phyloP scores from a whole-genome alignment of 768 basidiomycete genomes.

The Kwoniella europaea region DNA sequence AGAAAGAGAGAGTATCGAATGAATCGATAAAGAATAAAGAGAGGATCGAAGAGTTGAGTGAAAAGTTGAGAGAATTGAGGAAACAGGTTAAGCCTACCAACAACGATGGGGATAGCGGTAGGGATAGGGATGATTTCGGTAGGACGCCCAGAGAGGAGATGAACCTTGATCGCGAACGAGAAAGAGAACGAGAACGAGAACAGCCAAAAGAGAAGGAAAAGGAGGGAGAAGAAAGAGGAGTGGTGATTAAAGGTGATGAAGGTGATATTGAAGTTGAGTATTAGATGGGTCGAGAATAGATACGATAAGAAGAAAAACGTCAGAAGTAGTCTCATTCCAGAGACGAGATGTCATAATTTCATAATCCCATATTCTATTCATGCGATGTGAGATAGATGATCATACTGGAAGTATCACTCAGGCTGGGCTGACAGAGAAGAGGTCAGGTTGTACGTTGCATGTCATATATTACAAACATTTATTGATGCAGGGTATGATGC shows the following conservation, averaged over 20 bases:
- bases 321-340: too few relatives aligned
- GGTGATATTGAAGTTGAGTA: slow-evolving; percentile 54
- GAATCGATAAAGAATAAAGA: slow-evolving; percentile 29
- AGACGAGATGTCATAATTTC: too few relatives aligned
- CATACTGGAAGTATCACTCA: too few relatives aligned
- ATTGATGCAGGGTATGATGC: slow-evolving; percentile 18
- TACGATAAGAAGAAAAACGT: background rate
- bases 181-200: background rate
- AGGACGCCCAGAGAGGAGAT: slow-evolving; percentile 37
- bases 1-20: slow-evolving; percentile 27
- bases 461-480: slow-evolving; percentile 4
- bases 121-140: slow-evolving; percentile 37
- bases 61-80: slow-evolving; percentile 38
- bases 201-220: background rate
- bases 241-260: slow-evolving; percentile 47
- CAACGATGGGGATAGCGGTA: background rate
- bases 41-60: slow-evolving; percentile 38
- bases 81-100: slow-evolving; percentile 33
- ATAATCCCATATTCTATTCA: background rate
- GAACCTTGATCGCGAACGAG: slow-evolving; percentile 20
- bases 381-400: background rate
- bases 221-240: slow-evolving; percentile 32
- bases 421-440: too few relatives aligned
- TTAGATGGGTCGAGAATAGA: slow-evolving; percentile 5
- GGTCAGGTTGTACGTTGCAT: background rate